Evolutionary conservation across 2,329 filamentous ascomycete genomes (phyloP).

Genomic region (Hypoxylon sp.): DNA sequence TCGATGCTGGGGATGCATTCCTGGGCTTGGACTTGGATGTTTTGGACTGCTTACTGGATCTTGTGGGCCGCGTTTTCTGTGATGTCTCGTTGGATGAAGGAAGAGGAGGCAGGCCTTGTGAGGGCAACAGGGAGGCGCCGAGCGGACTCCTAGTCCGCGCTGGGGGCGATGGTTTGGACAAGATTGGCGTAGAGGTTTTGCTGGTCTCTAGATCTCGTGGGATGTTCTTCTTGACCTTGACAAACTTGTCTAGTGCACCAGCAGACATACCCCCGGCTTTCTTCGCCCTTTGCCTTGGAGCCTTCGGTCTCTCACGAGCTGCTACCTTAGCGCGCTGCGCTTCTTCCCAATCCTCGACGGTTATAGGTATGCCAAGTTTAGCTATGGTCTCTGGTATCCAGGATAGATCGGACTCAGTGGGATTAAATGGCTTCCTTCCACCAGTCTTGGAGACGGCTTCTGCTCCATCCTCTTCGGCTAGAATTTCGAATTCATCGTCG

Average conservation of each 20-base stretch:
- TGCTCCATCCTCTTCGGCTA: slow-evolving; percentile 46
- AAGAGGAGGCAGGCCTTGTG: slow-evolving; percentile 36
- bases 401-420: slow-evolving; percentile 73
- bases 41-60: slow-evolving; percentile 54
- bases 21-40: slow-evolving; percentile 45
- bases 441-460: slow-evolving; percentile 48
- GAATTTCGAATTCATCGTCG: slow-evolving; percentile 73
- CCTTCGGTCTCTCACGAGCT: slow-evolving; percentile 48
- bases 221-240: slow-evolving; percentile 59
- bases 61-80: slow-evolving; percentile 40
- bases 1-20: slow-evolving; percentile 45
- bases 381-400: slow-evolving; percentile 79
- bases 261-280: slow-evolving; percentile 46
- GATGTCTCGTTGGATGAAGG: slow-evolving; percentile 25
- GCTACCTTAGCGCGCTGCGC: slow-evolving; percentile 54
- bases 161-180: slow-evolving; percentile 18
- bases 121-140: slow-evolving; percentile 4
- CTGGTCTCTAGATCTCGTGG: slow-evolving; percentile 17
- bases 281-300: slow-evolving; percentile 46
- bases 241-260: slow-evolving; percentile 60
- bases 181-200: slow-evolving; percentile 18
- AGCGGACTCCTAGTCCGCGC: slow-evolving; percentile 22
- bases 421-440: slow-evolving; percentile 70
- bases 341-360: slow-evolving; percentile 75
- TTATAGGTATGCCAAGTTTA: slow-evolving; percentile 74